Conservation (phyloP, 2,329 filamentous ascomycete species). For the Exophiala bonariae region DNA sequence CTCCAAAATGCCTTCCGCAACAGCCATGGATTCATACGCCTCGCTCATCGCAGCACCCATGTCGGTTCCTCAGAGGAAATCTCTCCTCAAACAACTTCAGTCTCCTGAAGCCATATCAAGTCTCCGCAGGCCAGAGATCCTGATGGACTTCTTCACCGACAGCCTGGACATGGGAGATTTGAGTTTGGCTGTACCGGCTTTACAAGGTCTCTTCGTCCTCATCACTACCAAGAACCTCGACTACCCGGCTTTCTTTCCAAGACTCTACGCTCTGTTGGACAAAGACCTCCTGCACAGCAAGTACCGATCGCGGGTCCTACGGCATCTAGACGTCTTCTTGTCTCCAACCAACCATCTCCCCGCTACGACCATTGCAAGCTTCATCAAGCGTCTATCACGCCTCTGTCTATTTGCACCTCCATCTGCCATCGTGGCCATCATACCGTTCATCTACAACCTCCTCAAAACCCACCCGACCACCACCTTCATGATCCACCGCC, state of each 20-base stretch:
- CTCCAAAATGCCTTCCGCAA: conserved; percentile 19
- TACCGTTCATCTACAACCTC: conserved; percentile 95
- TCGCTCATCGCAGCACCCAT: conserved; percentile 43
- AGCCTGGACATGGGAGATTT: conserved; percentile 86
- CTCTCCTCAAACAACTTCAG: conserved; percentile 58
- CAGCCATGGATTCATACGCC: conserved; percentile 24
- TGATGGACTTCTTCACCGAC: conserved; percentile 96
- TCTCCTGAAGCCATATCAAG: conserved; percentile 58
- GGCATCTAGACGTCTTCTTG: conserved; percentile 86
- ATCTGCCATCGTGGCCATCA: conserved; percentile 79
- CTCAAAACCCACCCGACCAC: conserved; percentile 85
- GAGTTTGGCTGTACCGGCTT: conserved; percentile 73
- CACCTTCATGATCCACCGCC: conserved; percentile 94
- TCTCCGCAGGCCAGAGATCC: conserved; percentile 74
- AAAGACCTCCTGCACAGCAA: conserved; percentile 86
- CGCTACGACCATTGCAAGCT: conserved; percentile 85
- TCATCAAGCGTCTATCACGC: conserved; percentile 88
- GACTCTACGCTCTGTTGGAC: conserved; percentile 91
- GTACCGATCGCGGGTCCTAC: conserved; percentile 90
- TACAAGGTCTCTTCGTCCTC: conserved; percentile 92
- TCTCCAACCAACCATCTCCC: conserved; percentile 83
- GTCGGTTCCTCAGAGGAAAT: conserved; percentile 74
- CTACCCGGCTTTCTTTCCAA: conserved; percentile 90
- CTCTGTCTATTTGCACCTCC: conserved; percentile 86
- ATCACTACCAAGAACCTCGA: conserved; percentile 93